A percentile compares a stretch with the other conserved stretches of the same genome.
Conservation (phyloP, 805 yeast species). For the Alloascoidea hylecoeti region DNA sequence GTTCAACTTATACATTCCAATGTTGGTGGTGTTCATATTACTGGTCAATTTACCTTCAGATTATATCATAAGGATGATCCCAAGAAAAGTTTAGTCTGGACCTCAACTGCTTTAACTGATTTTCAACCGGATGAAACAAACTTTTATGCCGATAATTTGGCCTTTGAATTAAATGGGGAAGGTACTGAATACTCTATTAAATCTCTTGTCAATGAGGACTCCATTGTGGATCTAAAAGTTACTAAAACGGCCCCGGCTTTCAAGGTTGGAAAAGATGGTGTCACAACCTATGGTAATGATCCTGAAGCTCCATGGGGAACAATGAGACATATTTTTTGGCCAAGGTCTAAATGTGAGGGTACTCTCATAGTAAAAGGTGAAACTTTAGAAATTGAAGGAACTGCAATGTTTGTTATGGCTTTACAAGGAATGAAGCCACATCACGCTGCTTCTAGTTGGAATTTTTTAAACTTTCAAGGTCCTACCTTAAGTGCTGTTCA, state of each 20-base stretch:
- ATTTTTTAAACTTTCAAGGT: constrained; percentile 81
- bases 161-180: constrained; percentile 45
- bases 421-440: constrained; percentile 98
- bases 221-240: constrained; percentile 56
- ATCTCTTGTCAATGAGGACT: constrained; percentile 53
- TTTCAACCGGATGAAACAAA: constrained; percentile 60
- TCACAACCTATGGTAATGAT: constrained; percentile 79
- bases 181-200: constrained; percentile 36
- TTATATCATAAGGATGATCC: constrained; percentile 42
- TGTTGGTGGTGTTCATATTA: constrained; percentile 72
- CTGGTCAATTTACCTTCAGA: constrained; percentile 91
- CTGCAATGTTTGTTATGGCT: constrained; percentile 82
- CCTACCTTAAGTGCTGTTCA: constrained; percentile 58
- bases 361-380: constrained; percentile 31
- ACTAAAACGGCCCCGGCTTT: constrained; percentile 61
- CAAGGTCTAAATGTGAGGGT: constrained; percentile 67
- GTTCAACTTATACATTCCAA: constrained; percentile 93
- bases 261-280: constrained; percentile 82
- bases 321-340: constrained; percentile 96
- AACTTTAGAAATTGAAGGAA: constrained; percentile 17
- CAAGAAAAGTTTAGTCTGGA: constrained; percentile 56
- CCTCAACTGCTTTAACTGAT: constrained; percentile 78
- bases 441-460: constrained; percentile 97
- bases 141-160: constrained; percentile 65
- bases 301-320: constrained; percentile 85